phyloP scores from a whole-genome alignment of 2,329 filamentous ascomycete species.

The Huntiella decipiens region DNA sequence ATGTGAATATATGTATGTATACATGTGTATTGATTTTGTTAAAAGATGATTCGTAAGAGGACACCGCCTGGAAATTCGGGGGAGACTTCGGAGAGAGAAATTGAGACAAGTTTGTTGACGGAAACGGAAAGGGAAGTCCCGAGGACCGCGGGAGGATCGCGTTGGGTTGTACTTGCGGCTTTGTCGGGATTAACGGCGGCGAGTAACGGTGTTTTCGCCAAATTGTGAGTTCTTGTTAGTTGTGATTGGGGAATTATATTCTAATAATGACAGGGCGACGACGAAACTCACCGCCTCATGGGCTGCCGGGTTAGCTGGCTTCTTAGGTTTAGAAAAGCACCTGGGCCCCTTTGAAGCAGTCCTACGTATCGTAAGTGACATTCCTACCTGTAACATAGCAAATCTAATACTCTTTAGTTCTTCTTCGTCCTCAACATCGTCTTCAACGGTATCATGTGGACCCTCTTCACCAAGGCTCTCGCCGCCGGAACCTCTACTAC shows the following conservation, averaged over 20 bases:
- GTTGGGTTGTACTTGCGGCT: slow-evolving; percentile 51
- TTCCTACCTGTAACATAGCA: neutral
- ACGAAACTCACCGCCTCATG: slow-evolving; percentile 33
- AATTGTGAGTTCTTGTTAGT: slow-evolving; percentile 37
- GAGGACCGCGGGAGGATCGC: neutral
- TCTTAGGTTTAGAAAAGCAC: slow-evolving; percentile 24
- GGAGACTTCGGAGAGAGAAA: too few species aligned
- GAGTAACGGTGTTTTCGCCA: slow-evolving; percentile 69
- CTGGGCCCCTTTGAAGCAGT: slow-evolving; percentile 27
- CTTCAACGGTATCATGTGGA: slow-evolving; percentile 73
- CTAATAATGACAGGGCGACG: slow-evolving; percentile 26
- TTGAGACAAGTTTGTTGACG: too few species aligned
- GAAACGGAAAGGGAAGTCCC: neutral
- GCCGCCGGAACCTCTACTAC: slow-evolving; percentile 56
- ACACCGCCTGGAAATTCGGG: too few species aligned
- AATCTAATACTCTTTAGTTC: slow-evolving; percentile 23
- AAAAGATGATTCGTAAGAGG: too few species aligned
- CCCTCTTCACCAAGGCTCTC: slow-evolving; percentile 62
- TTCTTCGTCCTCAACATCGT: slow-evolving; percentile 59
- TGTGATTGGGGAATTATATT: neutral
- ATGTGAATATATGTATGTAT: too few species aligned
- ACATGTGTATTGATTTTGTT: too few species aligned
- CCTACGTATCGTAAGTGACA: slow-evolving; percentile 28
- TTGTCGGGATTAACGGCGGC: slow-evolving; percentile 61
- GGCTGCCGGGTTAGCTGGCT: slow-evolving; percentile 24